Percentiles rank a stretch among this genome's conserved stretches.
Evolutionary conservation across 176 grass and related monocot genomes (phyloP).

Genomic region (Tillandsia fasciculata): DNA sequence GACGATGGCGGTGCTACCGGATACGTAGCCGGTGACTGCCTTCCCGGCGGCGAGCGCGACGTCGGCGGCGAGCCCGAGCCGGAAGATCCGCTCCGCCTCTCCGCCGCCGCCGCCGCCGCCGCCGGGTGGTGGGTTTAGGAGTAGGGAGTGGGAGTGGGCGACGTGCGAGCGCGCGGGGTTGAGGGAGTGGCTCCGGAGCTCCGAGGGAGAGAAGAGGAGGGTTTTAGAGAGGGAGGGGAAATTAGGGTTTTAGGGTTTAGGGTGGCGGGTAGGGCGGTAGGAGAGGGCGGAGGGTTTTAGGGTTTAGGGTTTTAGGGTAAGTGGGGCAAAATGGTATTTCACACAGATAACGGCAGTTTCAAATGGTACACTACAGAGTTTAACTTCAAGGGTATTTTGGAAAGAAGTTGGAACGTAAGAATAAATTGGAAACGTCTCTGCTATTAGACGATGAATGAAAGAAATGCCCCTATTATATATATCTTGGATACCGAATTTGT

Average conservation of each 20-base stretch:
- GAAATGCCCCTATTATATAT: too few relatives aligned
- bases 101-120: conserved; percentile 1
- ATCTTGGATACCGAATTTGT: too few relatives aligned
- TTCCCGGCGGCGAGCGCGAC: conserved; percentile 55
- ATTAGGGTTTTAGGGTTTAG: too few relatives aligned
- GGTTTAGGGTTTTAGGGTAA: too few relatives aligned
- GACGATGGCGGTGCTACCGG: conserved; percentile 78
- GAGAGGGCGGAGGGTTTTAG: conserved; percentile 27
- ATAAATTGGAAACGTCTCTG: too few relatives aligned
- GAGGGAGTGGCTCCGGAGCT: conserved; percentile 27
- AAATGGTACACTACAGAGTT: too few relatives aligned
- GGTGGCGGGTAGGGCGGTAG: conserved; percentile 13
- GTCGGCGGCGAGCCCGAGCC: conserved; percentile 57
- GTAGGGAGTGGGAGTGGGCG: conserved; percentile 11
- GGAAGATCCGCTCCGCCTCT: conserved; percentile 37
- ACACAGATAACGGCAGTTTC: too few relatives aligned
- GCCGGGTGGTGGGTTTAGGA: conserved; percentile 3
- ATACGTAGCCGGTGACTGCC: conserved; percentile 57
- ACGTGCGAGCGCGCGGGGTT: conserved; percentile 28
- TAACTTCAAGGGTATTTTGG: too few relatives aligned
- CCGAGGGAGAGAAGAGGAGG: conserved; percentile 9
- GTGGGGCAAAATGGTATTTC: too few relatives aligned
- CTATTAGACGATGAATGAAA: too few relatives aligned
- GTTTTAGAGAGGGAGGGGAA: conserved; percentile 5
- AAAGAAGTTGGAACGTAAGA: too few relatives aligned